phyloP scores from a whole-genome alignment of 495 filamentous ascomycete genomes.

The Aspergillus taichungensis region DNA sequence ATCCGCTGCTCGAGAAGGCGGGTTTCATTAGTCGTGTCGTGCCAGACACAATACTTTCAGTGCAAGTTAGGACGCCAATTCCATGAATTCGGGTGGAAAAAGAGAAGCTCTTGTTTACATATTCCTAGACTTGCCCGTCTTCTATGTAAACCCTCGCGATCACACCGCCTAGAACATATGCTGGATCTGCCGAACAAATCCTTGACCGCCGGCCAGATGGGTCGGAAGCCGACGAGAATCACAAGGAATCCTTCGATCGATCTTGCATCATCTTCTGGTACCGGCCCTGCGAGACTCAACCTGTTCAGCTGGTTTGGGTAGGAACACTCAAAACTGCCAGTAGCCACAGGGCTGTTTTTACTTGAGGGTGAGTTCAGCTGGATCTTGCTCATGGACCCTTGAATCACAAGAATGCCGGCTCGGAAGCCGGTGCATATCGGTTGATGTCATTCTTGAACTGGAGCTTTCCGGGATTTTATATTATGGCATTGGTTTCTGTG shows the following conservation, averaged over 20 bases:
- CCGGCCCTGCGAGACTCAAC: not conserved
- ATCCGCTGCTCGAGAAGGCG: conserved; percentile 15
- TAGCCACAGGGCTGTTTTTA: not conserved
- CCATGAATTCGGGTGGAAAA: no score
- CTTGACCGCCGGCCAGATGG: conserved; percentile 4
- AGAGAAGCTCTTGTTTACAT: no score
- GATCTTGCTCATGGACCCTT: not conserved
- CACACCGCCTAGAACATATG: no score
- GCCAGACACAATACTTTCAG: no score
- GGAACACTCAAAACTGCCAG: not conserved
- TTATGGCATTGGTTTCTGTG: no score
- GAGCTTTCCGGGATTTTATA: no score
- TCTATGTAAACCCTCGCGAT: no score
- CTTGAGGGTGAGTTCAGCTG: not conserved
- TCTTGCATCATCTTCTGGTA: not conserved
- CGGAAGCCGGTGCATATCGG: no score
- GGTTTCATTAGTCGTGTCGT: conserved; percentile 11
- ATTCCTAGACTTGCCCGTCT: no score
- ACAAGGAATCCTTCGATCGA: not conserved
- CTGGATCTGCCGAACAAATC: not conserved
- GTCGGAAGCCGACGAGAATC: conserved; percentile 4
- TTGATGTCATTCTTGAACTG: no score
- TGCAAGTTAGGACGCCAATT: no score
- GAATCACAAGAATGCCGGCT: no score
- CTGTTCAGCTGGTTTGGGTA: not conserved